Base-by-base conservation (phyloP, 108 stramenopile species). In the Cyclostephanos invisitatus region DNA sequence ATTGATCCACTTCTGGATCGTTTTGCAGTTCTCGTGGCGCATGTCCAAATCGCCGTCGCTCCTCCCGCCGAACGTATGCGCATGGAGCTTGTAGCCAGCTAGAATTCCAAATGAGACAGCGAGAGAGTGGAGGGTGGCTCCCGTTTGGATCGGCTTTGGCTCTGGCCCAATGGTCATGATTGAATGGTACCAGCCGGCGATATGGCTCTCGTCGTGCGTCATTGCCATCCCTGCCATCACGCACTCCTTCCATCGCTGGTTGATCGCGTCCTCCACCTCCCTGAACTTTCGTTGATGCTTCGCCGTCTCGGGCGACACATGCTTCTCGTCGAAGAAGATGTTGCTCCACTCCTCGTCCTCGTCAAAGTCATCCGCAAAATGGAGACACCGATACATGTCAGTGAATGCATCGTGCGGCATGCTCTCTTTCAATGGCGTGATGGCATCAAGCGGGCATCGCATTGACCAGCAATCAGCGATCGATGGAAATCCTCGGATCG, bases 1-100 rank as follows among this genome's bases (percentile, higher is more conserved):
- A 17, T 71, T 71, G 36, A 71, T 42, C 50, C 60, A 71, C 22
- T 71, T 71, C 22, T 71, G 70, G n/a, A 46, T 61, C 5, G 49
- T 29, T 32, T 14, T 15, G 2, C 32, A 36, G 42, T 70, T 55
- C 18, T 29, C 11, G 50, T 58, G 27, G 21, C n/a, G 21, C 22
- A 24, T 25, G 22, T 55, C 47, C 46, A 70, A 54, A 24, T 32
- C 56, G 22, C 51, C 44, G 27, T 70, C 57, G 0, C 29, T 32
- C 68, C 58, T 70, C 12, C 57, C 68, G 20, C 68, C 57, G 12
- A 58, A 70, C 17, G 53, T 46, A 28, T 37, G 68, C 4, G 28
- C 50, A 5, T 57, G 54, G 22, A 70, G 7, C 11, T 70, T 70
- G 68, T 55, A 70, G 22, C 56, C 46, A 3, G 59, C 59, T 1